Percentiles rank a stretch among this genome's conserved stretches.
Evolutionary conservation across 2,329 filamentous ascomycete genomes (phyloP).

Genomic region (Ophiocordyceps unilateralis): DNA sequence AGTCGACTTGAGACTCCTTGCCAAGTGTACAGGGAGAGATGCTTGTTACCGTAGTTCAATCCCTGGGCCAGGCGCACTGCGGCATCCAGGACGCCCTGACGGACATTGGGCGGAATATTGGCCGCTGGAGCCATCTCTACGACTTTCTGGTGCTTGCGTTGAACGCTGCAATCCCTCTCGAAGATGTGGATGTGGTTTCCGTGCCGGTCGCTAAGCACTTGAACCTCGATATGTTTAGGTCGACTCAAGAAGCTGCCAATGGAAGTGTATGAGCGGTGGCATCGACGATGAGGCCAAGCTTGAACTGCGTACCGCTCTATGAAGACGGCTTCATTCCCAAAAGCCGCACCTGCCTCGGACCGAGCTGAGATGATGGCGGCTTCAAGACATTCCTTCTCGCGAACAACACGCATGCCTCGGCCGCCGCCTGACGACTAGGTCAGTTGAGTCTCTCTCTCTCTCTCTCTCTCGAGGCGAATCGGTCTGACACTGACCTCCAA

Average conservation of each 20-base stretch:
- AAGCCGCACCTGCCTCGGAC: neutral
- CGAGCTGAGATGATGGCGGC: neutral
- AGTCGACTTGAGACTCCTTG: neutral
- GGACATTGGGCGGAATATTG: slow-evolving; percentile 5
- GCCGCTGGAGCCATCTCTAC: slow-evolving; percentile 19
- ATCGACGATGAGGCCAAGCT: neutral
- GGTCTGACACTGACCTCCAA: slow-evolving; percentile 2
- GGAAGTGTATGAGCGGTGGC: too few species aligned
- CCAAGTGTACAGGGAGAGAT: neutral
- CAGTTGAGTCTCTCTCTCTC: neutral
- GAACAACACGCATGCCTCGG: slow-evolving; percentile 17
- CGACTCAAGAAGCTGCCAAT: neutral
- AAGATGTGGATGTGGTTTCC: slow-evolving; percentile 18
- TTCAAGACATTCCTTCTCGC: neutral
- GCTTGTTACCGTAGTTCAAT: slow-evolving; percentile 10
- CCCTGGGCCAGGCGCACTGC: slow-evolving; percentile 14
- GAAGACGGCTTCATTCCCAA: slow-evolving; percentile 9
- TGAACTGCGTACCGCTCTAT: slow-evolving; percentile 18
- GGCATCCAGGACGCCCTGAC: slow-evolving; percentile 13
- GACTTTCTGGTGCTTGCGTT: slow-evolving; percentile 28
- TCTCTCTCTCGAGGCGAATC: too few species aligned
- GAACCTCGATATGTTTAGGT: slow-evolving; percentile 24
- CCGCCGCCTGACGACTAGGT: slow-evolving; percentile 22
- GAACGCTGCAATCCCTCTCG: slow-evolving; percentile 28
- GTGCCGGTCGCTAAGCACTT: slow-evolving; percentile 23